phyloP scores from a whole-genome alignment of 139 green algal genomes.

The Eudorina sp. region DNA sequence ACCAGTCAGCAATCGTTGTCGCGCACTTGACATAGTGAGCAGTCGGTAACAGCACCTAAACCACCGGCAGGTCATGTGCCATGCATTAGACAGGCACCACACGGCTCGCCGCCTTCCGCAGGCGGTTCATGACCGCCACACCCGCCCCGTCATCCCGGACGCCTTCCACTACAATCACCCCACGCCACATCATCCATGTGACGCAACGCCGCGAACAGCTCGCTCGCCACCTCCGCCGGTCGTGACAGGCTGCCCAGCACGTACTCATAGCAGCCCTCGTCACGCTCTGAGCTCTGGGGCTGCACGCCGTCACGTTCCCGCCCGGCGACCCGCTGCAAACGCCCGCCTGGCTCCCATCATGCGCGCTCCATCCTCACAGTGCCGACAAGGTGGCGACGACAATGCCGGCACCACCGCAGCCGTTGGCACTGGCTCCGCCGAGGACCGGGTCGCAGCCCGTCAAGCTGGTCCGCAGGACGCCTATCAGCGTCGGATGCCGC shows the following conservation, averaged over 20 bases:
- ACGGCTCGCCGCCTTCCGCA: conserved; percentile 66
- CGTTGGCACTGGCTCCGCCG: background rate
- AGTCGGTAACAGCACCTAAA: no score
- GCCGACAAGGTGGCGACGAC: no score
- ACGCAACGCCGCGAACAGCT: conserved; percentile 68
- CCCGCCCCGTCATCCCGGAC: conserved; percentile 55
- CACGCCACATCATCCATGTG: conserved; percentile 40
- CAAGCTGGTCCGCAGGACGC: conserved; percentile 49
- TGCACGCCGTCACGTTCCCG: no score
- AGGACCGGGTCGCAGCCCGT: background rate
- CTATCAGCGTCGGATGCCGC: background rate
- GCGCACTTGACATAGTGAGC: no score
- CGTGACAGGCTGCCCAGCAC: conserved; percentile 46
- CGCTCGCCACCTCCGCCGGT: conserved; percentile 46
- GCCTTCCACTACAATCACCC: conserved; percentile 60
- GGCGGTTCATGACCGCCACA: conserved; percentile 71
- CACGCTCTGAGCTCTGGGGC: no score
- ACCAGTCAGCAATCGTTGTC: no score
- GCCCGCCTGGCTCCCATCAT: no score
- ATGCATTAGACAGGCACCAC: conserved; percentile 49
- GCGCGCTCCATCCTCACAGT: no score
- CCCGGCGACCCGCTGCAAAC: no score
- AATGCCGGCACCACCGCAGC: no score
- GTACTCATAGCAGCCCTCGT: conserved; percentile 47
- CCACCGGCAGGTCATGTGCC: no score